phyloP scores from a whole-genome alignment of 306 rosid species.

The Casuarina equisetifolia region DNA sequence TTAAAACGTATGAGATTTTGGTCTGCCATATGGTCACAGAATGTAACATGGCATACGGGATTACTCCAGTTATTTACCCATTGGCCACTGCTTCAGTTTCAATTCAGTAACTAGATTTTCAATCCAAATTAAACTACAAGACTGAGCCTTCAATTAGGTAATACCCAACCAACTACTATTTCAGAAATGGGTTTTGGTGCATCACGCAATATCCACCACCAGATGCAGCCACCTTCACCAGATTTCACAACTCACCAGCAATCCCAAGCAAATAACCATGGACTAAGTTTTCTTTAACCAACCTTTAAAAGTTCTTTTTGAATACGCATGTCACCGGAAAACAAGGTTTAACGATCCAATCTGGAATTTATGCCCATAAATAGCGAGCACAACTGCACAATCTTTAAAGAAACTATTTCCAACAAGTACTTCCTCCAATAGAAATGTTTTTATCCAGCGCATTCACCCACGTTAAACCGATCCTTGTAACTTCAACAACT shows the following conservation, averaged over 20 bases:
- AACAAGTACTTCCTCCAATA: background rate
- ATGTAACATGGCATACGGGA: background rate
- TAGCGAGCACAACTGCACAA: background rate
- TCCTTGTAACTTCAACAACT: background rate
- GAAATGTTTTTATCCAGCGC: background rate
- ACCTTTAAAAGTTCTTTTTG: background rate
- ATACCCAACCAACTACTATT: background rate
- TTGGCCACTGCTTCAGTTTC: background rate
- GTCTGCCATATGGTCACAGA: background rate
- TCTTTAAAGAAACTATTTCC: background rate
- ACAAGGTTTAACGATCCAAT: slow-evolving; percentile 1
- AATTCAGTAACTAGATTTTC: background rate
- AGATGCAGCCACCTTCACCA: background rate
- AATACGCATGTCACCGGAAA: background rate
- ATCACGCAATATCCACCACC: background rate
- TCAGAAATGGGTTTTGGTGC: background rate
- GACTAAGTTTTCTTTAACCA: background rate
- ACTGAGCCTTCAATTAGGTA: background rate
- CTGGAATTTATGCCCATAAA: too few relatives aligned
- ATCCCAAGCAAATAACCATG: background rate
- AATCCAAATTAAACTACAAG: background rate
- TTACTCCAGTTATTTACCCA: slow-evolving; percentile 1
- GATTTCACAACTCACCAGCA: slow-evolving; percentile 5
- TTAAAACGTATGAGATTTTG: background rate
- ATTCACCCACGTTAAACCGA: background rate